phyloP scores from a whole-genome alignment of 345 rosid species.

The Draba incana region DNA sequence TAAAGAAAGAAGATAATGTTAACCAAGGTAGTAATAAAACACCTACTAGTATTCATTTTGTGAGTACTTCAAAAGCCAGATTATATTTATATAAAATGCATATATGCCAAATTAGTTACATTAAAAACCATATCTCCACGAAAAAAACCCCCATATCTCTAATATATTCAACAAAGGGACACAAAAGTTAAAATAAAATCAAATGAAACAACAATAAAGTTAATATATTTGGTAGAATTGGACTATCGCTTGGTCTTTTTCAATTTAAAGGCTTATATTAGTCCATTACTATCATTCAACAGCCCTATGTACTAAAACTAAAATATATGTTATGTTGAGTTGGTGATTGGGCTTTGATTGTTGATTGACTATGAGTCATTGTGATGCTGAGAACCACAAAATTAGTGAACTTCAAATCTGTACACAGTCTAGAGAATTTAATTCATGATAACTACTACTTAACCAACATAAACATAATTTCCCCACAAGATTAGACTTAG shows the following conservation, averaged over 20 bases:
- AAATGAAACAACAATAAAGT: background rate
- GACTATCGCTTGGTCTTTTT: constrained; percentile 18
- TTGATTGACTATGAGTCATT: constrained; percentile 1
- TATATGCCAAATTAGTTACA: constrained; percentile 5
- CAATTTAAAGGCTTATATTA: constrained; percentile 10
- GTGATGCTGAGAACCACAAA: constrained; percentile 32
- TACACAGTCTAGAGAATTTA: constrained; percentile 23
- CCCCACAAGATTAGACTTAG: constrained; percentile 17
- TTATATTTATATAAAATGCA: background rate
- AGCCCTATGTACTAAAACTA: background rate
- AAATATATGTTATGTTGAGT: constrained; percentile 10
- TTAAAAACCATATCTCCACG: background rate
- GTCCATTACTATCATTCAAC: background rate
- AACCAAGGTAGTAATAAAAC: background rate
- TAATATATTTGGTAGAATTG: constrained; percentile 1
- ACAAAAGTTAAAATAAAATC: background rate
- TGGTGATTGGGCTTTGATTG: constrained; percentile 27
- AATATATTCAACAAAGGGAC: background rate
- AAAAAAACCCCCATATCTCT: background rate
- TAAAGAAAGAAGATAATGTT: background rate
- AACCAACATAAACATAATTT: constrained; percentile 35
- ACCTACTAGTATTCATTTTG: background rate
- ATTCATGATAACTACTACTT: constrained; percentile 37
- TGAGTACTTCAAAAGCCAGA: background rate
- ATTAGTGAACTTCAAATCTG: constrained; percentile 25